Base-by-base conservation (phyloP, 1,139 yeast species). In the Nakaseomyces kungkrabaensis region DNA sequence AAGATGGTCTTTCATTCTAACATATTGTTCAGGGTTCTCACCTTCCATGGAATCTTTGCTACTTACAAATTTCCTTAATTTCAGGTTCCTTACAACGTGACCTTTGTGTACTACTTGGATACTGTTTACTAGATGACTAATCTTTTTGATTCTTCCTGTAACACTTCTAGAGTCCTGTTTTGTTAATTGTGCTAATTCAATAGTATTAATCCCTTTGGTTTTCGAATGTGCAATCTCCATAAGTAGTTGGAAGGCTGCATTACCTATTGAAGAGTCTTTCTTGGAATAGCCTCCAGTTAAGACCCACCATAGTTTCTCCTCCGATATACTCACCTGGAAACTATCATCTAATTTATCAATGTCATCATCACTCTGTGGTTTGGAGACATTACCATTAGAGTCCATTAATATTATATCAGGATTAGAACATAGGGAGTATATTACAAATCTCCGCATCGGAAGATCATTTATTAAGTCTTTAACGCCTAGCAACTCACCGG, bases 101-200 rank as follows among this genome's bases (percentile, higher is more conserved):
- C 76, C 73, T 32, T 72, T 65, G 37, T 65, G 68, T 32, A 76
- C 68, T 51, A 76, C 56, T 43, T 65, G 68, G 55, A 63, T 68
- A 55, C 74, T 78, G 26, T 67, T 67, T 4, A 82, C 75, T 26
- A 80, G 65, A 24, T 77, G 66, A 4, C 58, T 78, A 32, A 84
- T 65, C 47, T 74, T 73, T 56, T 77, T 78, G 49, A 82, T 69
- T 56, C 92, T 71, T 1, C 79, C 72, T 0, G 89, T 81, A 41
- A 82, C 69, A 50, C 89, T 82, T 53, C 90, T 72, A n/a, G 82
- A 78, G 59, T 84, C 92, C 64, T 84, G 92, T 5, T 76, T 77
- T 0, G 88, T 78, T 13, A 68, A 71, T 42, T 71, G 70, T 5
- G 80, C 75, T 52, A 84, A 67, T 31, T 78, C 79, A 33, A 79